Base-by-base conservation (phyloP, 441 rosid genomes). In the Populus tomentosa region DNA sequence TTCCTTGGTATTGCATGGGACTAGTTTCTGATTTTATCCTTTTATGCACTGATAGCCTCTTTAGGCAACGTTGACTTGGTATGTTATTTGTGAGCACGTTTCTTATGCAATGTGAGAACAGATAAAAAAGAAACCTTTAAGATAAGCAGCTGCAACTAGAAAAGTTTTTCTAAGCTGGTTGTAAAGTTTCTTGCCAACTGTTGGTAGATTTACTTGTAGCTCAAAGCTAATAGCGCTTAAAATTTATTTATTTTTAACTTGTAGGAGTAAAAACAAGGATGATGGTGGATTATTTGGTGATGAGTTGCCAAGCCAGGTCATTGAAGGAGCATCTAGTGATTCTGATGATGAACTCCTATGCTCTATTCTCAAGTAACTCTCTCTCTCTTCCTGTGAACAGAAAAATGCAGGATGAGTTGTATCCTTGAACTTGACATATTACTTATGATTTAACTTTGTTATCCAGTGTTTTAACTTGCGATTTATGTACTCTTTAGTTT, bases 251-350 rank as follows among this genome's bases (percentile, higher is more conserved):
- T 56, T 53, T 69, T 78, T 63, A 14, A 75, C 69, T 30, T 79
- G 53, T 80, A 83, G 87, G 79, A 63, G 75, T 38, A 81, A 79
- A 79, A 73, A 70, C 62, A 84, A 84, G 80, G 77, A 71, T 28
- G 69, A 30, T 30, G 32, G 28, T 30, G 11, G 18, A 67, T 75
- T 40, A 24, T 67, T 68, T 23, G 38, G 50, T 2, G 69, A 70
- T 36, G 78, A 40, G 5, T 18, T 35, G 46, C 65, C 77, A 32
- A 61, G 76, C 73, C 53, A 23, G 46, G 70, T 42, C 36, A 30
- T 26, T 26, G 73, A 62, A 53, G 50, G 53, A 24, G 66, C 32
- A 2, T 66, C 78, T 71, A 71, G 73, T 6, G 66, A 78, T 50
- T 81, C 81, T 36, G 81, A 78, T 67, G 77, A 75, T 71, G 81